Evolutionary conservation across 78 protist genomes (phyloP).

Genomic region (Creolimax fragrantissima): DNA sequence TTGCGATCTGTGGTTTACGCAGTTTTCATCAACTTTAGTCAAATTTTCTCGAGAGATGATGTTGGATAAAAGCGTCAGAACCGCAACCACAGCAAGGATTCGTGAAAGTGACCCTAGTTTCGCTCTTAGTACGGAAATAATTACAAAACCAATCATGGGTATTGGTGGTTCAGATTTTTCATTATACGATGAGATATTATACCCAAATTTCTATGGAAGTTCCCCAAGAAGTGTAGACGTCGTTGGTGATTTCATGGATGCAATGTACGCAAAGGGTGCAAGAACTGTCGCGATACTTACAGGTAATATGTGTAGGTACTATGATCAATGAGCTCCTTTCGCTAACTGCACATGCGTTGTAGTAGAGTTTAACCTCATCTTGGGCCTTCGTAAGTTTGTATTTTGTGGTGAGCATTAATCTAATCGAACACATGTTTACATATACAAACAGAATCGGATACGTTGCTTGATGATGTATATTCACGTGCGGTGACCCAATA

Average conservation of each 20-base stretch:
- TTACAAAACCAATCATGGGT: not conserved
- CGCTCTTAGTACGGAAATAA: not conserved
- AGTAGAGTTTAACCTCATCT: too few species aligned
- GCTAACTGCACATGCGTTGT: too few species aligned
- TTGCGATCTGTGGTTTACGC: not conserved
- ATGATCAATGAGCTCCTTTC: too few species aligned
- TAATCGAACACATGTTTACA: too few species aligned
- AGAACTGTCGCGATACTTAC: not conserved
- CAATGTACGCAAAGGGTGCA: not conserved
- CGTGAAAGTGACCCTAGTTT: too few species aligned
- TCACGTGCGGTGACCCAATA: too few species aligned
- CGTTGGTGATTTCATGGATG: not conserved
- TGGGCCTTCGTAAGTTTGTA: too few species aligned
- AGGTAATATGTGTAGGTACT: too few species aligned
- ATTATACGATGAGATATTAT: not conserved
- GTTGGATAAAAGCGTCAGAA: not conserved
- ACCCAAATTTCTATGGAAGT: not conserved
- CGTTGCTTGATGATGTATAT: too few species aligned
- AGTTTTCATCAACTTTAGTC: not conserved
- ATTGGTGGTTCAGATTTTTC: not conserved
- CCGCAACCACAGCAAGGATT: not conserved
- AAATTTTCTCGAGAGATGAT: not conserved
- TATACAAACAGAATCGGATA: too few species aligned
- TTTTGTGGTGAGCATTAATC: too few species aligned
- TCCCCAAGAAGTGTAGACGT: not conserved